phyloP scores from a whole-genome alignment of 257 asterid species.

The Eucommia ulmoides region DNA sequence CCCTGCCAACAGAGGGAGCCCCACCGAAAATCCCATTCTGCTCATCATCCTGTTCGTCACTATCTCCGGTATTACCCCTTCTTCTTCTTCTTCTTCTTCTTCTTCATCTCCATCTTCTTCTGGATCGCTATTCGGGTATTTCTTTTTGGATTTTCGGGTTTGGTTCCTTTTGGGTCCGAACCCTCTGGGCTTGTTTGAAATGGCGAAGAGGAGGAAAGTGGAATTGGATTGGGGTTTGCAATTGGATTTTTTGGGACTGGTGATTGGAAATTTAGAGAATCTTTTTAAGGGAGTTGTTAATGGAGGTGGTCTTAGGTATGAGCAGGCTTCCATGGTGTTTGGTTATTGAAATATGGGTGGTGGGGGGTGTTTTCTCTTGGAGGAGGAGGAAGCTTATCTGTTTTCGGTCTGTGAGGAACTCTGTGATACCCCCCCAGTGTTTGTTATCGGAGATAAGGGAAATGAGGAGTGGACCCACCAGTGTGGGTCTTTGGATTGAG shows the following conservation, averaged over 20 bases:
- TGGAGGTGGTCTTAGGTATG: slow-evolving; percentile 10
- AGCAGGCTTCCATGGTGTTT: slow-evolving; percentile 11
- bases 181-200: slow-evolving; percentile 68
- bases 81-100: slow-evolving; percentile 27
- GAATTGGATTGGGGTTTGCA: slow-evolving; percentile 12
- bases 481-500: no score
- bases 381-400: background rate
- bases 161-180: slow-evolving; percentile 59
- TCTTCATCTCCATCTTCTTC: slow-evolving; percentile 30
- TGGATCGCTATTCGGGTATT: slow-evolving; percentile 23
- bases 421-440: background rate
- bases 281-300: slow-evolving; percentile 19
- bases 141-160: slow-evolving; percentile 35
- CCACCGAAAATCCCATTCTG: slow-evolving; percentile 71
- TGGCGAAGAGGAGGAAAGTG: slow-evolving; percentile 34
- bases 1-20: slow-evolving; percentile 72
- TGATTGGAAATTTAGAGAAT: slow-evolving; percentile 19
- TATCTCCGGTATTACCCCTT: slow-evolving; percentile 78
- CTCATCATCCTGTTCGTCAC: slow-evolving; percentile 90
- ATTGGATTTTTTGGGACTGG: slow-evolving; percentile 9
- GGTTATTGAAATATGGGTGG: background rate
- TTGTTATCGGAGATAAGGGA: background rate
- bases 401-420: background rate
- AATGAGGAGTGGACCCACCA: background rate
- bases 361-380: background rate